Evolutionary conservation across 2,329 filamentous ascomycete genomes (phyloP).

Genomic region (Phoma sp.): DNA sequence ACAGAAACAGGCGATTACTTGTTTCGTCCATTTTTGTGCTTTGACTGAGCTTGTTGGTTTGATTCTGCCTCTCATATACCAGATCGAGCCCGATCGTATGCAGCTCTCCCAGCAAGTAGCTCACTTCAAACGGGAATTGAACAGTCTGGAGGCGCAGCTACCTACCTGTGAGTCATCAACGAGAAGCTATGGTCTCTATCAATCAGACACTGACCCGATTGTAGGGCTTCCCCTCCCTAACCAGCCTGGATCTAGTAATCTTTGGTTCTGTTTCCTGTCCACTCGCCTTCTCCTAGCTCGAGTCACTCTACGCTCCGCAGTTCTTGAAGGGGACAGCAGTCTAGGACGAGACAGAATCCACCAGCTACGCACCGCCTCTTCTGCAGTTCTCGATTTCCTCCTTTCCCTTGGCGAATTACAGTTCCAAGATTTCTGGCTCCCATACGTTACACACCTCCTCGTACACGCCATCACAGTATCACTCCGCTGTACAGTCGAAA

Average conservation of each 20-base stretch:
- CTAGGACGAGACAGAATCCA: constrained; percentile 45
- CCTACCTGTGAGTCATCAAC: constrained; percentile 31
- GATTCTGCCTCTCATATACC: constrained; percentile 49
- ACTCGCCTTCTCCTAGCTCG: constrained; percentile 49
- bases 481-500: constrained; percentile 60
- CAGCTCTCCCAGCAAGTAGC: constrained; percentile 38
- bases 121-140: constrained; percentile 42
- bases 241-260: constrained; percentile 43
- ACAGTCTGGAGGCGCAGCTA: constrained; percentile 43
- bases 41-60: constrained; percentile 54
- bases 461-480: constrained; percentile 62
- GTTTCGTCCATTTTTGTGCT: constrained; percentile 60
- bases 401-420: constrained; percentile 54
- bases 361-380: constrained; percentile 58
- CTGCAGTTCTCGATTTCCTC: constrained; percentile 59
- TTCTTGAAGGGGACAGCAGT: constrained; percentile 33
- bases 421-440: constrained; percentile 61
- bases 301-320: constrained; percentile 41
- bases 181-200: accelerated
- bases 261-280: constrained; percentile 51
- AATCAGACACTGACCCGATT: not conserved
- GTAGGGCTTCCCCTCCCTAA: constrained; percentile 35
- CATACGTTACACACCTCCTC: constrained; percentile 58
- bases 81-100: constrained; percentile 39
- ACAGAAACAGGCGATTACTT: constrained; percentile 56